Evolutionary conservation across 2,329 filamentous ascomycete species (phyloP).

Genomic region (Sporothrix variecibatus): DNA sequence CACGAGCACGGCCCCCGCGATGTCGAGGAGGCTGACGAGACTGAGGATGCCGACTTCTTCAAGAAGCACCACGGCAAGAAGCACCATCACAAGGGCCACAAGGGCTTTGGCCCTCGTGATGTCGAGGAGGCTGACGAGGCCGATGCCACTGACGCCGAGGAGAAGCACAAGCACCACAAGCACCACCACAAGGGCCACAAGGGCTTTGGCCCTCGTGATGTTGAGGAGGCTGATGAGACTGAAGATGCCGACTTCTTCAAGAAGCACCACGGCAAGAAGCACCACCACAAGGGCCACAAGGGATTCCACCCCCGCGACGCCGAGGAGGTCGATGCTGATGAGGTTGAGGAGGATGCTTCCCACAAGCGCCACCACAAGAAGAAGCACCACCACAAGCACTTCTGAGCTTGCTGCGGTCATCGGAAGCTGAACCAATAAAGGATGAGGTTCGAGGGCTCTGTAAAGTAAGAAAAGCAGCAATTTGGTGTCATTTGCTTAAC

Average conservation of each 20-base stretch:
- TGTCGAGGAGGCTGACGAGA: neutral
- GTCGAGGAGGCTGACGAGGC: too few relatives aligned
- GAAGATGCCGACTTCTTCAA: neutral
- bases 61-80: neutral
- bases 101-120: too few relatives aligned
- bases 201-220: neutral
- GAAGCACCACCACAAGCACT: neutral
- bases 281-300: neutral
- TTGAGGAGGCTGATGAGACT: neutral
- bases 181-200: constrained; percentile 8
- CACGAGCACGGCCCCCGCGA: neutral
- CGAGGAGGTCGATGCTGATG: too few relatives aligned
- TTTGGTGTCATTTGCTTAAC: neutral
- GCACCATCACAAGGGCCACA: neutral
- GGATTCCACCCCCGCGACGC: too few relatives aligned
- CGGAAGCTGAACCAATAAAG: neutral
- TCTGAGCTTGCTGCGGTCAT: neutral
- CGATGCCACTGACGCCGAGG: neutral
- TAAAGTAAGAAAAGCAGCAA: neutral
- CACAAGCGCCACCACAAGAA: constrained; percentile 6
- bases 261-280: neutral
- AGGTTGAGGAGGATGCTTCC: constrained; percentile 7
- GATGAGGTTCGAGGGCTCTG: neutral
- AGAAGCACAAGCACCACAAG: neutral
- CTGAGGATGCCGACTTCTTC: neutral